A percentile compares a stretch with the other conserved stretches of the same genome.
phyloP scores from a whole-genome alignment of 176 grass and related monocot species.

The Coix lacrymajobi region DNA sequence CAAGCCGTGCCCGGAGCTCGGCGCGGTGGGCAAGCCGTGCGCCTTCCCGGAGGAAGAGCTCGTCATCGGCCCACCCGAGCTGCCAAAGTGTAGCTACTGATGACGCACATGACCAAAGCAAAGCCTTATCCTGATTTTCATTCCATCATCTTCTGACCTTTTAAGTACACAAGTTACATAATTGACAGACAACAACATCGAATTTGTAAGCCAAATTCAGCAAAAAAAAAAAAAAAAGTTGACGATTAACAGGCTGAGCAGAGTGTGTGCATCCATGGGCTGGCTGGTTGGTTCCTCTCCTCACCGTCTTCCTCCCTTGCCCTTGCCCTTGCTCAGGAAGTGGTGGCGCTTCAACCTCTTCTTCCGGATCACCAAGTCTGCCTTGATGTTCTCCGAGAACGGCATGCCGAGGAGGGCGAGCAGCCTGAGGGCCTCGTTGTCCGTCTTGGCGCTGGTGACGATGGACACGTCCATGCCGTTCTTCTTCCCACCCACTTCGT shows the following conservation, averaged over 20 bases:
- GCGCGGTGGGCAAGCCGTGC: constrained; percentile 28
- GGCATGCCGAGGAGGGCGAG: constrained; percentile 86
- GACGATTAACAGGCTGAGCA: constrained; percentile 15
- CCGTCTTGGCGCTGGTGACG: constrained; percentile 63
- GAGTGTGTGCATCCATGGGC: not conserved
- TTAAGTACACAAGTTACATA: not conserved
- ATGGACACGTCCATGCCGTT: constrained; percentile 87
- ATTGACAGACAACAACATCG: not conserved
- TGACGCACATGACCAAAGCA: not conserved
- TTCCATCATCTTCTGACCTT: constrained; percentile 1
- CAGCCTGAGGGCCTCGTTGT: constrained; percentile 57
- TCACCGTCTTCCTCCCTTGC: constrained; percentile 26
- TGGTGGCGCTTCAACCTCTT: constrained; percentile 72
- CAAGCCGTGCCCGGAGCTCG: constrained; percentile 49
- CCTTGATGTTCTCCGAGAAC: constrained; percentile 51
- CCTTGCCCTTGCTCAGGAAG: constrained; percentile 49
- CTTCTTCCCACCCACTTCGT: constrained; percentile 80
- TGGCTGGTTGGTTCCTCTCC: not conserved
- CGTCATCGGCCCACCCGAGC: constrained; percentile 20
- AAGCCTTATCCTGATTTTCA: constrained; percentile 12
- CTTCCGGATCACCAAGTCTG: constrained; percentile 35
- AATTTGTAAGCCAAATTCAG: constrained; percentile 14
- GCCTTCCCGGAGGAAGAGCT: constrained; percentile 60
- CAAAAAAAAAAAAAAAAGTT: too few relatives aligned
- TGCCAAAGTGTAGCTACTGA: constrained; percentile 45